Base-by-base conservation (phyloP, 1,284 basidiomycete genomes). In the Farysia itapuensis region DNA sequence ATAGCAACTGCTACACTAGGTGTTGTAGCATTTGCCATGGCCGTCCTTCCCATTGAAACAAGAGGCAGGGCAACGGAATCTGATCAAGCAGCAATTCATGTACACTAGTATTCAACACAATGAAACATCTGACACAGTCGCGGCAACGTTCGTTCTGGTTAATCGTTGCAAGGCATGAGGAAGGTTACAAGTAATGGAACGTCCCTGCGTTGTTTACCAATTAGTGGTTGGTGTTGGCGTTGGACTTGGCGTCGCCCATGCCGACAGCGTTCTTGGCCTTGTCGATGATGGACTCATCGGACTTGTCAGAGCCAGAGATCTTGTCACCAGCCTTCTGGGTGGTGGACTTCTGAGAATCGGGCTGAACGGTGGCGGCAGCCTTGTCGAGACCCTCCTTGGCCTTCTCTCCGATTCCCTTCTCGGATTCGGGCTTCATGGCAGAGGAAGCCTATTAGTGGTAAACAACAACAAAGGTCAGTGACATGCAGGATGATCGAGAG, bases 241-340 rank as follows among this genome's bases (percentile, higher is more conserved):
- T 32, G n/a, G n/a, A n/a, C 34, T 49, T 50, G 57, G 52, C 57
- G 53, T 49, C 30, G 50, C 41, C 41, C 28, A 66, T 49, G 41
- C 64, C 64, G 37, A 66, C 47, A 31, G 64, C 53, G 53, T 66
- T 49, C 64, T 66, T 66, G 39, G 58, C 64, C 48, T 61, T 58
- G 64, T 61, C 58, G 44, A 66, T 29, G 54, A 66, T 19, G 20
- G 58, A 61, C 41, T 53, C 50, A 47, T 66, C 50, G 23, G 54
- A 52, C 47, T 66, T 45, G 50, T 66, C 51, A 22, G 32, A 35
- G 44, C 54, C 80, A 52, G 82, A 82, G 67, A 83, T 11, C 39
- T 77, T 71, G 77, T 86, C 85, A 38, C 81, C 79, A n/a, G 79
- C 67, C 51, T 84, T 69, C 67, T 77, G 75, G 26, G 69, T 58